Evolutionary conservation across 495 filamentous ascomycete genomes (phyloP), one percentile per base, ranked within the genome.

Genomic region (Aspergillus nanangensis): DNA sequence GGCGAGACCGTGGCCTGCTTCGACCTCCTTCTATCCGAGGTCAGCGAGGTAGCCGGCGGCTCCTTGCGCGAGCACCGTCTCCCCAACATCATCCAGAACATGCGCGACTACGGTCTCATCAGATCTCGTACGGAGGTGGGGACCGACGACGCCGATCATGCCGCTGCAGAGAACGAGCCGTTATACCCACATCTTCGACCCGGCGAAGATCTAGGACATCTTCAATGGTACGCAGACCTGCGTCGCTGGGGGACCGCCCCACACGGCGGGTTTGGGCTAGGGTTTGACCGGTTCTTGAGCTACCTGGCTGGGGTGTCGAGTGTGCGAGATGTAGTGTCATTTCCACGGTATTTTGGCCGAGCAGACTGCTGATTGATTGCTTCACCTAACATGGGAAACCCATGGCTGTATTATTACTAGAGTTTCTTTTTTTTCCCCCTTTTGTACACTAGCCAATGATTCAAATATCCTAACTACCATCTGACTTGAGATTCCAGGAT

Each of bases 171-270:
- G n/a, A n/a, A n/a, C n/a, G 56, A 62, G 20, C 24, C 61, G 14
- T 24, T 51, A 3, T 72, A 72, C 51, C 71, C 71, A 1, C 40
- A 67, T 44, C 62, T 71, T 31, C 50, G 54, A 5, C 56, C 70
- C 2, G 60, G 63, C 15, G 77, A 78, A 51, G 70, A 77, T 39
- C 59, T 76, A 7, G 72, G 72, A 17, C 70, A 67, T 50, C 73
- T 98, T 11, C 77, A 86, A 49, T 98, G 93, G 93, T 98, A 97
- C 62, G 68, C 88, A n/a, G 93, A 98, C 58, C 76, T 98, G 37
- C 84, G 93, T 38, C 84, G 87, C 45, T 98, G 89, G 82, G 93
- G 93, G 20, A 90, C 83, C 55, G 86, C 90, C 24, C 90, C 91
- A n/a, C 93, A 97, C 61, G 93, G 93, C 21, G 93, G 93, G 2